Percentiles rank a stretch among this genome's conserved stretches.
These are phyloP conservation scores for Globisporangium irregulare DNA, from an alignment of 352 stramenopile species.

Conservation along the genomic window DNA sequence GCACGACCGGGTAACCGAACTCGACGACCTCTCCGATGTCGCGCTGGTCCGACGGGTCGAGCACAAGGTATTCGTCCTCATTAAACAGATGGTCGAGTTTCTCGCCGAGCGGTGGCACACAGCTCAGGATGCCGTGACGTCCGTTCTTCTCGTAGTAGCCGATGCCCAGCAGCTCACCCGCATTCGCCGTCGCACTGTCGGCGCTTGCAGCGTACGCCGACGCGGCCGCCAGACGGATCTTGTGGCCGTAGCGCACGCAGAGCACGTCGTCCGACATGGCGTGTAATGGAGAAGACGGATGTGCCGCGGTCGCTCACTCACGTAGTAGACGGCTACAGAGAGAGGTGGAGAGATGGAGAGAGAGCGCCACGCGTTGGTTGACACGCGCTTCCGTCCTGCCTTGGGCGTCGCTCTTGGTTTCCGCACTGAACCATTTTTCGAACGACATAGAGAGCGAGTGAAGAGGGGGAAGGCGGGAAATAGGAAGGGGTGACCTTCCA, in stretches of 20 bases:
- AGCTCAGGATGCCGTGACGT: conserved; percentile 79
- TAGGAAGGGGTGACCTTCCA: neutral
- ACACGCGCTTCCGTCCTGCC: neutral
- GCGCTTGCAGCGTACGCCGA: conserved; percentile 45
- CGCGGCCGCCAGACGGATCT: conserved; percentile 52
- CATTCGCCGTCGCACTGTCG: neutral
- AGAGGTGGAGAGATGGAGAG: neutral
- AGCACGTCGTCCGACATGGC: conserved; percentile 30
- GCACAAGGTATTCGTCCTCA: conserved; percentile 78
- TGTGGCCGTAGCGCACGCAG: conserved; percentile 64
- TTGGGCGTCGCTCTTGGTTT: neutral
- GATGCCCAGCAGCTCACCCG: conserved; percentile 37
- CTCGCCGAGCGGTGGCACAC: conserved; percentile 73
- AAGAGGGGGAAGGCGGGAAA: neutral
- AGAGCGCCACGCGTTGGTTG: neutral
- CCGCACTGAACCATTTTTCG: conserved; percentile 11
- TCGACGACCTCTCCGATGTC: conserved; percentile 46
- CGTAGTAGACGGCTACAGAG: neutral
- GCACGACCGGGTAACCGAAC: conserved; percentile 72
- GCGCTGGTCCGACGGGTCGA: conserved; percentile 55
- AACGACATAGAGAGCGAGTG: conserved; percentile 2
- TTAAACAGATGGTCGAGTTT: conserved; percentile 71
- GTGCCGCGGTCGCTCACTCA: neutral
- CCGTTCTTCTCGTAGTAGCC: conserved; percentile 88
- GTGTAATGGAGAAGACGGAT: neutral